Base-by-base conservation (phyloP, 495 filamentous ascomycete genomes). In the Xylaria venustula region DNA sequence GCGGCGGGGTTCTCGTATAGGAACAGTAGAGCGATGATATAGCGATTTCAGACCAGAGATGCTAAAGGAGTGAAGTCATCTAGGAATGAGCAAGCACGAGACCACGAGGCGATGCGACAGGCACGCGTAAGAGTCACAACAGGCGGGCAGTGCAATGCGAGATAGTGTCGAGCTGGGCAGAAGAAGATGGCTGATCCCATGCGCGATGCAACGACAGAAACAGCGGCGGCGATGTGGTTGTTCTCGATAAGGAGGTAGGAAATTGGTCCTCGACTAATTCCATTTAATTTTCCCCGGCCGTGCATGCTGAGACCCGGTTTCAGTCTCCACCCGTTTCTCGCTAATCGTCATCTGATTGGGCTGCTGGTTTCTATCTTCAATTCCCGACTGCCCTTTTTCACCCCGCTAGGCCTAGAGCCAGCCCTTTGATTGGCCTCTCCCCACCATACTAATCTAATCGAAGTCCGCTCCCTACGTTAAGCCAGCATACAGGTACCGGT, bases 1-100 rank as follows among this genome's bases (percentile, higher is more conserved):
- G n/a, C n/a, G n/a, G n/a, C n/a, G n/a, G 30, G 11, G 30, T 34
- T 34, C 11, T 34, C 30, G 5, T 34, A 11, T 34, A 11, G 30
- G 30, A 34, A 5, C 5, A 51, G 19, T 49, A 26, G 37, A 23
- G 17, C 14, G 36, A 44, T 44, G 25, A 19, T 50, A 0, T 11
- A 45, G 52, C 36, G 52, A 42, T 32, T 34, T 45, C 50, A 54
- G 32, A 55, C 50, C 42, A 41, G 54, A 67, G 54, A 69, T 55
- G 69, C 69, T 71, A 63, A 71, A 71, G 69, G 69, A 71, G 67
- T 71, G 69, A 58, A 71, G 68, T 65, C 69, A 65, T 63, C 52
- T 56, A 54, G 60, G 48, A 54, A 62, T 42, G 40, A 47, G 23
- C 47, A 61, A 66, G 50, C 47, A 58, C 52, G 32, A 51, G 54